Evolutionary conservation across 495 filamentous ascomycete species (phyloP).

Genomic region (Collariella sp.): DNA sequence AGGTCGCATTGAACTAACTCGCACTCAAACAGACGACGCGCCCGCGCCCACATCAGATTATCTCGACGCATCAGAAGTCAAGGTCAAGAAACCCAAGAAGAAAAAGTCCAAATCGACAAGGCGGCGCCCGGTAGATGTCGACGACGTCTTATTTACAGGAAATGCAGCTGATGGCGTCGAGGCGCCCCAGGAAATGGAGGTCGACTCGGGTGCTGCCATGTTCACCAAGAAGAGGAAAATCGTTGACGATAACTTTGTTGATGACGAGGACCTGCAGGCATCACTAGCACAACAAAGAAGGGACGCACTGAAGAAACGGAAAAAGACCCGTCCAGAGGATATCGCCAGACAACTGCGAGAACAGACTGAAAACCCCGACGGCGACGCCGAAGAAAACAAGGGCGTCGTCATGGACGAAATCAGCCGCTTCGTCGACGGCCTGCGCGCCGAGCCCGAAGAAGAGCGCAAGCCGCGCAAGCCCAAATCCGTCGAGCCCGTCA

Average conservation of each 20-base stretch:
- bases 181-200: conserved; percentile 59
- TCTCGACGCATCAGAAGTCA: conserved; percentile 73
- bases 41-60: conserved; percentile 67
- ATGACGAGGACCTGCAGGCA: conserved; percentile 89
- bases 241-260: conserved; percentile 64
- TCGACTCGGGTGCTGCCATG: conserved; percentile 49
- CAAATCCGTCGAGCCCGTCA: conserved; percentile 30
- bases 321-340: conserved; percentile 73
- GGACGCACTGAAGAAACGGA: conserved; percentile 81
- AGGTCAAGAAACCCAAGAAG: conserved; percentile 89
- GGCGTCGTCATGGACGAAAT: conserved; percentile 91
- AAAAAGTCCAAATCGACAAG: conserved; percentile 74
- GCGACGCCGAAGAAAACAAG: conserved; percentile 45
- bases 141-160: conserved; percentile 59
- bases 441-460: conserved; percentile 59
- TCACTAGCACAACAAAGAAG: conserved; percentile 71
- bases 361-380: conserved; percentile 42
- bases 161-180: conserved; percentile 32
- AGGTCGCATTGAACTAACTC: conserved; percentile 15
- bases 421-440: conserved; percentile 82
- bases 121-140: conserved; percentile 59
- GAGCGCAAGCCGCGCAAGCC: conserved; percentile 47
- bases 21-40: conserved; percentile 44
- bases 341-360: conserved; percentile 74
- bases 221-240: conserved; percentile 53